Evolutionary conservation across 176 grass and related monocot genomes (phyloP).

Genomic region (Aegilops longissima): DNA sequence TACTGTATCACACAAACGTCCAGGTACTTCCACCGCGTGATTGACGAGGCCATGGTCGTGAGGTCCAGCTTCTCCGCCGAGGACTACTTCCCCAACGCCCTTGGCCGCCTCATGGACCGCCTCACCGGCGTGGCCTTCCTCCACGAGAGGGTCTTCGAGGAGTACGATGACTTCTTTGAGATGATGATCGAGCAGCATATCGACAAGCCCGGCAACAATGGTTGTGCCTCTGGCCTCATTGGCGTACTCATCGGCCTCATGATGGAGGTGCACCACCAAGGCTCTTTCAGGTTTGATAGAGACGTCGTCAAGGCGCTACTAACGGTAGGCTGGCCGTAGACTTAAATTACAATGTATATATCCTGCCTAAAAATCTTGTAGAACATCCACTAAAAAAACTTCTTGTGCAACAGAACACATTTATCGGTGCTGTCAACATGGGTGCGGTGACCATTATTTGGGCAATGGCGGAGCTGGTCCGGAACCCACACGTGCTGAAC

Average conservation of each 20-base stretch:
- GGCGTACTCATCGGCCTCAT: constrained; percentile 9
- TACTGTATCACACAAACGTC: too few species aligned
- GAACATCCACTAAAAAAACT: not conserved
- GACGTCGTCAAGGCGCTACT: constrained; percentile 18
- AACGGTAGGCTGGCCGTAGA: not conserved
- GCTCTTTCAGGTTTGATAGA: not conserved
- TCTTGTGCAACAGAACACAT: not conserved
- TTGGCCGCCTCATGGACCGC: not conserved
- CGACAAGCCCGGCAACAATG: not conserved
- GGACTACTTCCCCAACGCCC: constrained; percentile 3
- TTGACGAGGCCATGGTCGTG: not conserved
- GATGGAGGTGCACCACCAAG: not conserved
- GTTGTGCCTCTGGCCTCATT: constrained; percentile 9
- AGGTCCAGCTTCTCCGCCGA: constrained; percentile 9
- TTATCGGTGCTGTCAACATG: not conserved
- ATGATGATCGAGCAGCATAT: not conserved
- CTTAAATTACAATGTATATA: too few species aligned
- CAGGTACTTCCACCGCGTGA: not conserved
- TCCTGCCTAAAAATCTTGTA: not conserved
- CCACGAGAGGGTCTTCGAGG: not conserved
- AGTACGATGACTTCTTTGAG: constrained; percentile 13
- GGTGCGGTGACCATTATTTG: not conserved
- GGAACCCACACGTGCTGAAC: not conserved
- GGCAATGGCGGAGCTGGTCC: not conserved
- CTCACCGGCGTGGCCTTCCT: not conserved